phyloP scores from a whole-genome alignment of 768 basidiomycete species.

The Panellus pusillus region DNA sequence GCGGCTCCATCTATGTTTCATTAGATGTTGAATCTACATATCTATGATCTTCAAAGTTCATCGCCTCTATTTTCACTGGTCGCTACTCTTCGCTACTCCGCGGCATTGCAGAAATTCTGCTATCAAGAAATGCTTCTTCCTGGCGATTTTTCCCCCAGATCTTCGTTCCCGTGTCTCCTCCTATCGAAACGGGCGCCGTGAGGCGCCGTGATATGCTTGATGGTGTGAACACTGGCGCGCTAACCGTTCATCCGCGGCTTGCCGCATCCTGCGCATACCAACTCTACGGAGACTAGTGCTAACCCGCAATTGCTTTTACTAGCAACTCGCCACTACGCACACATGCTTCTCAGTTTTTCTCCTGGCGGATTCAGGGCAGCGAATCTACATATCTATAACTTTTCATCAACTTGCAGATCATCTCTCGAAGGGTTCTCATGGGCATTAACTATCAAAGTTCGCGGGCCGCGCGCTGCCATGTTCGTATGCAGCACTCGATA shows the following conservation, averaged over 20 bases:
- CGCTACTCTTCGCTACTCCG: too few relatives aligned
- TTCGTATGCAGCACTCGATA: neutral
- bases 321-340: neutral
- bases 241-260: neutral
- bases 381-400: neutral
- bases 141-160: neutral
- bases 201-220: constrained; percentile 19
- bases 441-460: too few relatives aligned
- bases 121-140: neutral
- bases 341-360: neutral
- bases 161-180: neutral
- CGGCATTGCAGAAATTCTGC: too few relatives aligned
- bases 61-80: too few relatives aligned
- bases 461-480: neutral
- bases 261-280: neutral
- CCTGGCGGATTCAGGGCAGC: constrained; percentile 4
- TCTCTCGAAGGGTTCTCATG: too few relatives aligned
- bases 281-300: neutral
- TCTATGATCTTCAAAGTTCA: too few relatives aligned
- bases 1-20: neutral
- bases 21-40: too few relatives aligned
- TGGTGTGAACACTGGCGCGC: constrained; percentile 6
- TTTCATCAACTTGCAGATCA: constrained; percentile 8
- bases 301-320: neutral
- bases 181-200: neutral